Evolutionary conservation across 345 rosid species (phyloP).

Genomic region (Sonneratia caseolaris): DNA sequence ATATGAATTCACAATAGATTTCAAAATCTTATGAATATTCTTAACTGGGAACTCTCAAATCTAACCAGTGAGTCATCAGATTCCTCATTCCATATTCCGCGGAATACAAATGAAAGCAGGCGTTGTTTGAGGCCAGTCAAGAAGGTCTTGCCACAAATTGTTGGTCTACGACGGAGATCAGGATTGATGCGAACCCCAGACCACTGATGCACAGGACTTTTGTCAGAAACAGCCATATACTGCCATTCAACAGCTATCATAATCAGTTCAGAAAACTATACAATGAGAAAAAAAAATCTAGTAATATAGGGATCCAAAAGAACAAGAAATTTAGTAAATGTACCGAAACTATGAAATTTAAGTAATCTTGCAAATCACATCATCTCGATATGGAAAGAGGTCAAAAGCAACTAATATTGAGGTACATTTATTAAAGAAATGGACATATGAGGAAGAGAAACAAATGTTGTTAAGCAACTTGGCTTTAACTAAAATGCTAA

Average conservation of each 20-base stretch:
- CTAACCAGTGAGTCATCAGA: constrained; percentile 55
- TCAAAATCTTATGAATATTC: neutral
- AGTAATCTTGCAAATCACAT: neutral
- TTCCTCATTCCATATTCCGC: constrained; percentile 75
- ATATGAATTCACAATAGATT: neutral
- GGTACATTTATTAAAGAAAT: no score
- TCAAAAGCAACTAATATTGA: no score
- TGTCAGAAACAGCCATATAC: constrained; percentile 38
- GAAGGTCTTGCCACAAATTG: constrained; percentile 34
- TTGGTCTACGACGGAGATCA: constrained; percentile 28
- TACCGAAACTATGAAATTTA: neutral
- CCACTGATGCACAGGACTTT: constrained; percentile 29
- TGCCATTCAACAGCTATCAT: constrained; percentile 23
- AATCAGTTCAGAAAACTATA: constrained; percentile 1
- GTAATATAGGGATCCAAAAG: neutral
- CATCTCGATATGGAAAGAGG: neutral
- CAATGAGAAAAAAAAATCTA: neutral
- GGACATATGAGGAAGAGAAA: no score
- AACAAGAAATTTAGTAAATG: neutral
- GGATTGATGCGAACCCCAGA: constrained; percentile 31
- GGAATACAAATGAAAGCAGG: constrained; percentile 80
- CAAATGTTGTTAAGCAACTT: no score
- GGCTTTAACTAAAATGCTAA: no score
- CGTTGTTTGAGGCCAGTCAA: constrained; percentile 89
- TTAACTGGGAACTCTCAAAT: constrained; percentile 13